These are phyloP conservation scores for Streptanthus diversifolius DNA, from an alignment of 345 rosid genomes.

Conservation along the genomic window DNA sequence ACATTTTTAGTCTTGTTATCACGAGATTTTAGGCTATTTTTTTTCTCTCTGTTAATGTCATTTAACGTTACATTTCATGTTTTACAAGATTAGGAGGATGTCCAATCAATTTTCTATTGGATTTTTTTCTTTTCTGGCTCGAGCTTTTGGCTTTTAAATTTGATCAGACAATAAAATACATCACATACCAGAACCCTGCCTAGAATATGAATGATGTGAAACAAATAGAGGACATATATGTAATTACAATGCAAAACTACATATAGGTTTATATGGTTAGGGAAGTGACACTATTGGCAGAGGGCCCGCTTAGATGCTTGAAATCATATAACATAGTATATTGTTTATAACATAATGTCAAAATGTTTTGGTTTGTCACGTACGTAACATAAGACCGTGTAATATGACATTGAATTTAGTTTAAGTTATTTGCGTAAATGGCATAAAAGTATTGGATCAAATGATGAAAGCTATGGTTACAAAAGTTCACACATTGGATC, in stretches of 20 bases:
- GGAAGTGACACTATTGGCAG: not conserved
- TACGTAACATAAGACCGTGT: slow-evolving; percentile 14
- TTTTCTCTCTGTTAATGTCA: too few relatives aligned
- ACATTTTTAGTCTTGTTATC: too few relatives aligned
- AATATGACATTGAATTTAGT: slow-evolving; percentile 17
- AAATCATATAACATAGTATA: not conserved
- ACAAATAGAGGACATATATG: not conserved
- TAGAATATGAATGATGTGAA: not conserved
- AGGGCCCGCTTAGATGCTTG: not conserved
- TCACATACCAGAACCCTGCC: not conserved
- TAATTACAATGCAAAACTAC: not conserved
- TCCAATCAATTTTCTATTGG: too few relatives aligned
- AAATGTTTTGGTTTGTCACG: slow-evolving; percentile 22
- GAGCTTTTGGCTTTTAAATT: too few relatives aligned
- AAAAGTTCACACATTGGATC: too few relatives aligned
- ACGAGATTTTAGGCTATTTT: too few relatives aligned
- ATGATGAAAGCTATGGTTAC: too few relatives aligned
- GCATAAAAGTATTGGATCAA: slow-evolving; percentile 17
- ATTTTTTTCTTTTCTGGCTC: too few relatives aligned
- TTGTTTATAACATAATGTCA: not conserved
- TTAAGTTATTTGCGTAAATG: not conserved
- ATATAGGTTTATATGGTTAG: not conserved
- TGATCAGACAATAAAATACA: too few relatives aligned
- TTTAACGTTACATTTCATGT: too few relatives aligned
- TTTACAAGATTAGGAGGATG: too few relatives aligned